Evolutionary conservation across 2,329 filamentous ascomycete genomes (phyloP), one percentile per base, ranked within the genome.

Genomic region (Hymenoscyphus occultus): DNA sequence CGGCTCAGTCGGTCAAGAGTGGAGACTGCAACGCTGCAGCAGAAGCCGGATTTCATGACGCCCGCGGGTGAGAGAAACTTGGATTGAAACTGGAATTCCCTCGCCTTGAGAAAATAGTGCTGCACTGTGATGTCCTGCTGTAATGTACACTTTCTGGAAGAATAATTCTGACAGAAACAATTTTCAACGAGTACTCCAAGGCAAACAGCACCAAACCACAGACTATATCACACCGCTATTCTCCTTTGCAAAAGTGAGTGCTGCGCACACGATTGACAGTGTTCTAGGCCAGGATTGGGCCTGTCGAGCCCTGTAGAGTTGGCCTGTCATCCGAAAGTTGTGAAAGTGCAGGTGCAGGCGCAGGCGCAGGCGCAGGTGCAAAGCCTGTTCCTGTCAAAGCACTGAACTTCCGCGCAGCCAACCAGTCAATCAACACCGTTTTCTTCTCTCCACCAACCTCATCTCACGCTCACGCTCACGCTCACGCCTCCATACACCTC

Each of bases 361-460:
- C 22, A 22, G 22, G 22, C 22, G 22, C 35, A 35, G 35, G 35
- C 9, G 35, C 35, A 35, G 35, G 28, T 28, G 28, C 3, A 28
- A 28, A 28, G 28, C 28, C 28, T 28, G 28, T 28, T 28, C 28
- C 35, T 7, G 35, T 35, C 35, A 35, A 35, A 35, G 35, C 35
- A 35, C 35, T 10, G 35, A 35, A 7, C 35, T 1, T 6, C 35
- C 3, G 28, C 2, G 28, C 28, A 28, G 28, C 35, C 35, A 10
- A 35, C 6, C 35, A 35, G 5, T 35, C 35, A 35, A 10, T 35
- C 6, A 35, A 35, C 35, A 5, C 35, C 5, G 35, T 59, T 32
- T 58, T 63, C 39, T 40, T 45, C 59, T 59, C 51, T 59, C 40
- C 16, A 39, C 60, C 48, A 16, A 57, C 60, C 2, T 9, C 19